Base-by-base conservation (phyloP, 805 yeast species). In the Jamesozyma spencerorum region DNA sequence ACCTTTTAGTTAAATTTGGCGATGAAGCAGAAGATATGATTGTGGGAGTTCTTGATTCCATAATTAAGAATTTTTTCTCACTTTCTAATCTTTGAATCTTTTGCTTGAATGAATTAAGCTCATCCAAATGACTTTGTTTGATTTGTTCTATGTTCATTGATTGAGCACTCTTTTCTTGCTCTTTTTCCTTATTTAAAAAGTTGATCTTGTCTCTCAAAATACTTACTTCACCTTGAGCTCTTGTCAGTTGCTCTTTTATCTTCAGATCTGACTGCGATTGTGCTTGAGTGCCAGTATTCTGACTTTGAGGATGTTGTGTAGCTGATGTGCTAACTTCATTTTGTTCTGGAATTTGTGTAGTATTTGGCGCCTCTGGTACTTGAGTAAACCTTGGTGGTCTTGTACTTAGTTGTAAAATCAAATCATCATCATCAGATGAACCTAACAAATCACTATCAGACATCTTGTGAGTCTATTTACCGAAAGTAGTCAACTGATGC, bases 211-310 rank as follows among this genome's bases (percentile, higher is more conserved):
- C 75, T 40, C 94, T 66, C 14, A 88, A 65, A 28, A 87, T 79
- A 12, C 92, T 79, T 29, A 84, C 78, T 53, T 88, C 95, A 2
- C 97, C 97, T 41, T 74, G 74, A 4, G 85, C 81, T 28, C 70
- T 63, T 40, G 65, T 68, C n/a, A 77, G 47, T 22, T 22, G 10
- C 26, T 22, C 26, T 22, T 22, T 22, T 7, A 22, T 22, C 26
- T 10, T 22, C 10, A 10, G n/a, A 18, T 31, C 15, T 15, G 18
- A 11, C 19, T 15, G 33, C 18, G 33, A 22, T 22, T 7, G 33
- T 15, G n/a, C 5, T 13, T 12, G 15, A 28, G 31, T 28, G 14
- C 5, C 14, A 7, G 14, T 5, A 28, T 12, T 13, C 13, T 28
- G 6, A 5, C 6, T 11, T 7, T 28, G 31, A n/a, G n/a, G n/a